Base-by-base conservation (phyloP, 1,284 basidiomycete genomes). In the Chondrostereum purpureum region DNA sequence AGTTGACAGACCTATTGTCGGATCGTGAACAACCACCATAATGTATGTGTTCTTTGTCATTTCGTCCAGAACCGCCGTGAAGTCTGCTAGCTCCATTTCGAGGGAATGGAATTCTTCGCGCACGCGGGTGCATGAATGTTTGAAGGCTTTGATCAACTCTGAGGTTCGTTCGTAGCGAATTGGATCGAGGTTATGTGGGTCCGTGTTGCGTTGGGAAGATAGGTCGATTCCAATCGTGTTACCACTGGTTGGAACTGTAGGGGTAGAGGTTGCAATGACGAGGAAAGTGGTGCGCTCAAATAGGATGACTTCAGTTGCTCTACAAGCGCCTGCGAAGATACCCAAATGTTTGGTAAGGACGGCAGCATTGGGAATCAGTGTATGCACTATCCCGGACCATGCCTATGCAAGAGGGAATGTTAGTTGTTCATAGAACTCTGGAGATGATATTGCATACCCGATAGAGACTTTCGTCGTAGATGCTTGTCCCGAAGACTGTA, bases 251-350 rank as follows among this genome's bases (percentile, higher is more conserved):
- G 68, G 53, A 60, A 42, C 59, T 62, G 3, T 12, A 13, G 47
- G 45, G 8, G 42, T n/a, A 19, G 81, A 86, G 5, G 84, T 86
- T 3, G 91, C 92, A 53, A 99, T 93, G 53, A 98, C 92, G 41
- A 99, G 83, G 69, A 99, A 99, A 13, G 96, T 99, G 2, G 92
- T 94, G 43, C 88, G 83, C 64, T 99, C 96, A 57, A 99, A 99
- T 18, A 98, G 78, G 49, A 99, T 86, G 42, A 94, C 92, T 64
- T 99, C 96, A 1, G 86, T 86, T 2, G 94, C 93, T 48, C 79
- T 85, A 59, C 90, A 92, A 1, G 90, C 83, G 39, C 82, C 75
- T 10, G 92, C 88, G 48, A 99, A 84, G 40, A 83, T 88, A 8
- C 83, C 78, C 5, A 99, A 76, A 57, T 98, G 92, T 47, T 77